Base-by-base conservation (phyloP, 768 basidiomycete genomes). In the Infundibulicybe gibba region DNA sequence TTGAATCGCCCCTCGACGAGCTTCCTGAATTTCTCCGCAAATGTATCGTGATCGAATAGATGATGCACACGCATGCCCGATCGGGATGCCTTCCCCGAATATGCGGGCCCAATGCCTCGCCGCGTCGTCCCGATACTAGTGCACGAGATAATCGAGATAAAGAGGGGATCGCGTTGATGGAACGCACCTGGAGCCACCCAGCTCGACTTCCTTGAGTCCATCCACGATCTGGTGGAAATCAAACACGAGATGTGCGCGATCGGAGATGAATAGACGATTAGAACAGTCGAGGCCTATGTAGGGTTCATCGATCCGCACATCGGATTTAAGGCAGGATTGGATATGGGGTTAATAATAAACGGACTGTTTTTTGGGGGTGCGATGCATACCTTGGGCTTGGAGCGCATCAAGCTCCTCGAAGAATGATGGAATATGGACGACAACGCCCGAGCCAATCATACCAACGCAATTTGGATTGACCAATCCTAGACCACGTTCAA, bases 221-320 rank as follows among this genome's bases (percentile, higher is more conserved):
- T 99, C 97, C 21, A 98, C 97, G 60, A 98, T 97, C 72, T 99
- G 97, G 68, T 99, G 97, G 66, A 99, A 98, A 63, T 98, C 97
- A 60, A 99, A 94, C 31, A 99, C 97, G 50, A 99, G 84, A 53
- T 95, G 92, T 3, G 97, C 92, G 52, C 97, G 86, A 69, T 98
- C 94, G 19, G 95, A 98, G 55, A 99, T 76, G 63, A 97, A 88
- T 15, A 99, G 68, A 31, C 97, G 85, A 48, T 79, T 77, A 10
- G 80, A 79, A 67, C 91, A 95, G 59, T 87, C 77, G 35, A 99
- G 80, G 15, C 95, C 94, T 97, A 45, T 15, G 32, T n/a, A 12
- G 21, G 38, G 45, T 17, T 19, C 15, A 14, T 25, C 0, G 11
- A 32, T 32, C 39, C 25, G 25, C 8, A 51, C 17, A 6, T n/a